phyloP scores from a whole-genome alignment of 2,329 filamentous ascomycete genomes.

The Beauveria sp. region DNA sequence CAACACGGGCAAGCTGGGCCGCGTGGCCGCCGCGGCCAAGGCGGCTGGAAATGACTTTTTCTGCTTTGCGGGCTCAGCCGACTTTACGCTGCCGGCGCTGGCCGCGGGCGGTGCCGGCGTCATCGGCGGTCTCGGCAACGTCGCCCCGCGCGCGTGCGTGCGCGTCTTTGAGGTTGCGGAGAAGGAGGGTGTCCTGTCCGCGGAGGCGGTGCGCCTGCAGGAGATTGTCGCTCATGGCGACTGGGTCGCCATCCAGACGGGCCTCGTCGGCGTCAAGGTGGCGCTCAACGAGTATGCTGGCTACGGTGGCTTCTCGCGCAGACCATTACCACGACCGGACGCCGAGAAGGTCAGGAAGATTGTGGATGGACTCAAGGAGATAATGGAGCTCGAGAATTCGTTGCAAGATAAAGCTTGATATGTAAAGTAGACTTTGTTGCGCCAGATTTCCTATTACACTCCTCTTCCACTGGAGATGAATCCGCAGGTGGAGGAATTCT shows the following conservation, averaged over 20 bases:
- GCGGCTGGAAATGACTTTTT: slow-evolving; percentile 52
- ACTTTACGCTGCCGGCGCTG: slow-evolving; percentile 63
- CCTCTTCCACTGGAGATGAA: too few relatives aligned
- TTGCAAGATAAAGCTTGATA: slow-evolving; percentile 8
- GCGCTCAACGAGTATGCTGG: slow-evolving; percentile 58
- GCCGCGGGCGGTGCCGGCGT: slow-evolving; percentile 63
- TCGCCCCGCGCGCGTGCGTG: slow-evolving; percentile 60
- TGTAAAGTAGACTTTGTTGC: too few relatives aligned
- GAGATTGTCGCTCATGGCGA: slow-evolving; percentile 60
- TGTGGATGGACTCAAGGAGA: slow-evolving; percentile 15
- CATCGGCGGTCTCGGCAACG: slow-evolving; percentile 64
- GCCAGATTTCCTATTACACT: too few relatives aligned
- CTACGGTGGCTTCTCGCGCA: slow-evolving; percentile 49
- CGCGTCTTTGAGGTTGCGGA: slow-evolving; percentile 53
- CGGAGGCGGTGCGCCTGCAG: slow-evolving; percentile 57
- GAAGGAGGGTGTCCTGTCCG: slow-evolving; percentile 38
- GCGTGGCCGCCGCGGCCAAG: slow-evolving; percentile 41
- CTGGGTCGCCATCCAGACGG: slow-evolving; percentile 65
- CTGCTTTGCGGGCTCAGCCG: slow-evolving; percentile 64
- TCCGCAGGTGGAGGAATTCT: too few relatives aligned
- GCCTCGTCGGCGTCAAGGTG: slow-evolving; percentile 64
- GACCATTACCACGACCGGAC: slow-evolving; percentile 20
- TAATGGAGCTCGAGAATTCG: slow-evolving; percentile 16
- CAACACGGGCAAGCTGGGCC: slow-evolving; percentile 63
- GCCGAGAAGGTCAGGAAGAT: slow-evolving; percentile 13